These are phyloP conservation scores for Pelargonium cotyledonis DNA, from an alignment of 441 rosid genomes.

Conservation along the genomic window DNA sequence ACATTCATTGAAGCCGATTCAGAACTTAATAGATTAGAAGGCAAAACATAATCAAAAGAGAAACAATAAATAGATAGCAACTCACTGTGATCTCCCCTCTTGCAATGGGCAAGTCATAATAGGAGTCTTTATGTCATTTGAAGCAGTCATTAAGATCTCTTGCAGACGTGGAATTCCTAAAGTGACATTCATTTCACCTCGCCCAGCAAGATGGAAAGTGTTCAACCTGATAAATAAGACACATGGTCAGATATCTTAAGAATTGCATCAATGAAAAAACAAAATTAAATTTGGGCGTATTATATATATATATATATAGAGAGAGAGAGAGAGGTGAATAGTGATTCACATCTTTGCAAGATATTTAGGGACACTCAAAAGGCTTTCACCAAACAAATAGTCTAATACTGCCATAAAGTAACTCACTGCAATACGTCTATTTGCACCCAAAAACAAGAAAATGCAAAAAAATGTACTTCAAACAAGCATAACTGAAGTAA, in stretches of 20 bases:
- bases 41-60: slow-evolving; percentile 1
- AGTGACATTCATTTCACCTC: slow-evolving; percentile 99
- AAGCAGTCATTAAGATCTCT: slow-evolving; percentile 93
- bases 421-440: not conserved
- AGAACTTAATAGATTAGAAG: not conserved
- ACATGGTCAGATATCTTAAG: not conserved
- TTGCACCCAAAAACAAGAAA: not conserved
- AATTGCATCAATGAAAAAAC: not conserved
- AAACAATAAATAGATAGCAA: slow-evolving; percentile 18
- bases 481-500: not conserved
- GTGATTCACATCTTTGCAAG: slow-evolving; percentile 3
- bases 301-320: not conserved
- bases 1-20: too few species aligned
- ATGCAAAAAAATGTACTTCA: not conserved
- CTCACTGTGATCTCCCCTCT: slow-evolving; percentile 63
- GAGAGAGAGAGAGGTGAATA: not conserved
- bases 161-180: slow-evolving; percentile 96
- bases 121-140: slow-evolving; percentile 76
- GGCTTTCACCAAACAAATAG: not conserved
- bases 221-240: slow-evolving; percentile 56
- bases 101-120: slow-evolving; percentile 87
- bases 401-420: not conserved
- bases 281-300: too few species aligned
- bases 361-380: slow-evolving; percentile 7
- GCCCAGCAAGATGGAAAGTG: slow-evolving; percentile 99